A percentile compares a stretch with the other conserved stretches of the same genome.
Evolutionary conservation across 192 early-diverging fungal genomes (phyloP).

Genomic region (Backusella liffmaniae): DNA sequence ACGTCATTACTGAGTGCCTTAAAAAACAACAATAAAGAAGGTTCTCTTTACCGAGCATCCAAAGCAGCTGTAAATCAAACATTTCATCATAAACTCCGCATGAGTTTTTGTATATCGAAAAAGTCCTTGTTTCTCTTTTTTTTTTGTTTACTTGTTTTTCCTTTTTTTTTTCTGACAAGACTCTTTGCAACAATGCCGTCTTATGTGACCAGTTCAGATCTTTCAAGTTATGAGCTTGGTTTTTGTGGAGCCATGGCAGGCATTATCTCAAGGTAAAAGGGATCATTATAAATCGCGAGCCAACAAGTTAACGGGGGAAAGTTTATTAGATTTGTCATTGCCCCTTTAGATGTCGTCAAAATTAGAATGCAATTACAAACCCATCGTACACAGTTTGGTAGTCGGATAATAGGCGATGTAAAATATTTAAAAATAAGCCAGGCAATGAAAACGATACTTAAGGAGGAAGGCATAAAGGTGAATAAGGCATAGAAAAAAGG

Average conservation of each 20-base stretch:
- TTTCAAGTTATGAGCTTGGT: constrained; percentile 39
- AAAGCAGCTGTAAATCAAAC: neutral
- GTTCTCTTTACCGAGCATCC: neutral
- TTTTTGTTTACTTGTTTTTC: neutral
- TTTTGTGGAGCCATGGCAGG: constrained; percentile 59
- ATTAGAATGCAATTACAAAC: constrained; percentile 69
- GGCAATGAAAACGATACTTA: constrained; percentile 65
- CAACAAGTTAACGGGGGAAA: too few species aligned
- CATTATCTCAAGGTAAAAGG: constrained; percentile 23
- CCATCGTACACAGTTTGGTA: constrained; percentile 19
- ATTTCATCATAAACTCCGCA: neutral
- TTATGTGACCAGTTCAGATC: constrained; percentile 29
- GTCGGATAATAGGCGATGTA: neutral
- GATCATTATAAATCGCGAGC: too few species aligned
- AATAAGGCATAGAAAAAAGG: neutral
- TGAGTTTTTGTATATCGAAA: neutral
- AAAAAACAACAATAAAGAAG: neutral
- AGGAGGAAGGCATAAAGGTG: constrained; percentile 80
- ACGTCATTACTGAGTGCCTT: too few species aligned
- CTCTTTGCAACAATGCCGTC: constrained; percentile 24
- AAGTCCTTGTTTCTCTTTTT: neutral
- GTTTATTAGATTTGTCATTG: constrained; percentile 66
- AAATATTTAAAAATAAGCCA: constrained; percentile 68
- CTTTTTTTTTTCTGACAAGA: too few species aligned
- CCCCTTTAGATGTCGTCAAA: constrained; percentile 95